phyloP scores from a whole-genome alignment of 768 basidiomycete species.

The Tulasnella sp. region DNA sequence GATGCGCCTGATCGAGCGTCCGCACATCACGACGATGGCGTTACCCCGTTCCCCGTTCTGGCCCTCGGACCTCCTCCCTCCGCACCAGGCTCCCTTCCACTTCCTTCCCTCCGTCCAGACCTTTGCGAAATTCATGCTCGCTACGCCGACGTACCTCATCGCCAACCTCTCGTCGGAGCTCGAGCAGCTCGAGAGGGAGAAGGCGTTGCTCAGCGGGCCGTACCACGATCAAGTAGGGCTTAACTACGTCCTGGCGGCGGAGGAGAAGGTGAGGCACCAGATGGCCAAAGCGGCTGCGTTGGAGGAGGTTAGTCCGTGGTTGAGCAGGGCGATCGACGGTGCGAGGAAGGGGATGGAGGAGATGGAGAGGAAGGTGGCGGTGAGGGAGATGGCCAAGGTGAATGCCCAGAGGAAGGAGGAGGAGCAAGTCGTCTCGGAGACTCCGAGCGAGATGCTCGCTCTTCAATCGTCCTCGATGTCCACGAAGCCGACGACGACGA shows the following conservation, averaged over 20 bases:
- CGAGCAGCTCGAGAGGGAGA: slow-evolving; percentile 58
- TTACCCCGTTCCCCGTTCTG: slow-evolving; percentile 84
- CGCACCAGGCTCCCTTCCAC: slow-evolving; percentile 90
- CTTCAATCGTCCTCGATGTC: slow-evolving; percentile 20
- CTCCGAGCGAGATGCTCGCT: slow-evolving; percentile 37
- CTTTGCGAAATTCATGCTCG: slow-evolving; percentile 94
- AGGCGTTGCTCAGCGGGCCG: slow-evolving; percentile 43
- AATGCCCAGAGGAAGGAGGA: slow-evolving; percentile 19
- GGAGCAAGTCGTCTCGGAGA: slow-evolving; percentile 25
- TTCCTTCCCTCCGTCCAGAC: slow-evolving; percentile 85
- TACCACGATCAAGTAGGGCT: slow-evolving; percentile 56
- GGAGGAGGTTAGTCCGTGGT: slow-evolving; percentile 42
- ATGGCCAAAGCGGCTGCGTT: slow-evolving; percentile 68
- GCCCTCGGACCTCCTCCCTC: slow-evolving; percentile 86
- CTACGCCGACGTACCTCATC: slow-evolving; percentile 75
- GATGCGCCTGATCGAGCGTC: slow-evolving; percentile 86
- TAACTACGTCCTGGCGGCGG: slow-evolving; percentile 69
- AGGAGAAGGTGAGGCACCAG: slow-evolving; percentile 63
- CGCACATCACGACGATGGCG: slow-evolving; percentile 89
- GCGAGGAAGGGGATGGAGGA: slow-evolving; percentile 24
- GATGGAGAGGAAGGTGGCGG: neutral
- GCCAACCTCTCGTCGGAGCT: slow-evolving; percentile 62
- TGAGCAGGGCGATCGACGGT: slow-evolving; percentile 54
- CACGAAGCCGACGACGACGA: neutral
- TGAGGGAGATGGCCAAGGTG: neutral